phyloP scores from a whole-genome alignment of 257 asterid genomes.

The Echium plantagineum region DNA sequence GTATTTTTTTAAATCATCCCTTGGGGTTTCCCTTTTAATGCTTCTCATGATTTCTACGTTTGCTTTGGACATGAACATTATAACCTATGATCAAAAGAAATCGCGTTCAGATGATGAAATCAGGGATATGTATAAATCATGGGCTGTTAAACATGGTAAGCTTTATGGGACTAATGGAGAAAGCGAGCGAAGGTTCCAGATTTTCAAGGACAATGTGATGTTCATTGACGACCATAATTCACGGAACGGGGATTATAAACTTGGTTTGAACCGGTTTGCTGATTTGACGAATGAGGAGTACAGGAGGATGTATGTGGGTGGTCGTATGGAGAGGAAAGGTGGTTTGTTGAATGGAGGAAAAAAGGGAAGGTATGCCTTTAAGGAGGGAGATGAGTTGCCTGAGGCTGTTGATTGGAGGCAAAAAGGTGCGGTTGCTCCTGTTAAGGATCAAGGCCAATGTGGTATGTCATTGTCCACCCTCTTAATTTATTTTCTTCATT shows the following conservation, averaged over 20 bases:
- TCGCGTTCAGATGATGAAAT: conserved; percentile 21
- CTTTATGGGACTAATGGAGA: conserved; percentile 51
- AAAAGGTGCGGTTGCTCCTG: conserved; percentile 72
- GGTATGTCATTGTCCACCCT: too few species aligned
- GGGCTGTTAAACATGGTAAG: conserved; percentile 67
- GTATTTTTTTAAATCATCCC: background rate
- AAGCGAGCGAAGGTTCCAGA: conserved; percentile 53
- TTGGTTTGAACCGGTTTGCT: conserved; percentile 72
- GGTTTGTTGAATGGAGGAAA: conserved; percentile 17
- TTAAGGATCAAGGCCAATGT: conserved; percentile 87
- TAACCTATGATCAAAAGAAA: conserved; percentile 25
- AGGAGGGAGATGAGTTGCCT: conserved; percentile 52
- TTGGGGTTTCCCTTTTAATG: background rate
- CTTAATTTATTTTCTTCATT: too few species aligned
- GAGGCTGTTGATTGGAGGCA: conserved; percentile 75
- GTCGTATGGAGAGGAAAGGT: conserved; percentile 29
- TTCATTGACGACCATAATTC: conserved; percentile 53
- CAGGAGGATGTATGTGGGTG: conserved; percentile 38
- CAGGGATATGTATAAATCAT: conserved; percentile 47
- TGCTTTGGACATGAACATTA: conserved; percentile 67
- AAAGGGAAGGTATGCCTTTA: conserved; percentile 39
- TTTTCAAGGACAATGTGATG: conserved; percentile 55
- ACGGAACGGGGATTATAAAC: conserved; percentile 28
- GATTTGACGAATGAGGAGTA: conserved; percentile 77
- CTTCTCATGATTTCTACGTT: conserved; percentile 12